A percentile compares a stretch with the other conserved stretches of the same genome.
These are phyloP conservation scores for Populus davidiana DNA, from an alignment of 345 rosid genomes.

Conservation along the genomic window DNA sequence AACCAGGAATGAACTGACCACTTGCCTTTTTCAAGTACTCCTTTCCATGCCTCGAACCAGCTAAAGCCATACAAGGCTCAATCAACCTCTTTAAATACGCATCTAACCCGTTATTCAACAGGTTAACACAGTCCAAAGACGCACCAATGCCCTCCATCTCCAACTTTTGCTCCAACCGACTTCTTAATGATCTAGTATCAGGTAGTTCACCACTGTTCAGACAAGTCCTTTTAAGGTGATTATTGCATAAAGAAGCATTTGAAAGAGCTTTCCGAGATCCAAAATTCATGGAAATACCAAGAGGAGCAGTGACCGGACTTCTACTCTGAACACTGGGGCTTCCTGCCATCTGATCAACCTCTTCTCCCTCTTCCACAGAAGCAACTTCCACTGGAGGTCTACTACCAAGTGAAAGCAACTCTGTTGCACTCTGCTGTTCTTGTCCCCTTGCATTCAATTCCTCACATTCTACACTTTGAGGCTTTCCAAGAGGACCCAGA, in stretches of 20 bases:
- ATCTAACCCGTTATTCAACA: slow-evolving; percentile 19
- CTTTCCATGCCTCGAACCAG: slow-evolving; percentile 12
- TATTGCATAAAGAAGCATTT: not conserved
- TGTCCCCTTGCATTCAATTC: slow-evolving; percentile 18
- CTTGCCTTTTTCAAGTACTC: slow-evolving; percentile 17
- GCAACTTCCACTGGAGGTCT: slow-evolving; percentile 13
- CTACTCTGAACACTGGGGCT: slow-evolving; percentile 21
- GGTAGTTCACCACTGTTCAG: slow-evolving; percentile 13
- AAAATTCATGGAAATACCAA: slow-evolving; percentile 16
- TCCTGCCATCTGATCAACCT: slow-evolving; percentile 25
- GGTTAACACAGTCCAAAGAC: slow-evolving; percentile 17
- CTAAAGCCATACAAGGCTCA: slow-evolving; percentile 19
- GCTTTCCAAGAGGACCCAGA: slow-evolving; percentile 51
- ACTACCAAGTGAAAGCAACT: slow-evolving; percentile 24
- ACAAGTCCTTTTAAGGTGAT: slow-evolving; percentile 11
- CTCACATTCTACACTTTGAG: slow-evolving; percentile 37
- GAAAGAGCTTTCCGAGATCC: slow-evolving; percentile 11
- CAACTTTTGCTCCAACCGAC: slow-evolving; percentile 17
- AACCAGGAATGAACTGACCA: slow-evolving; percentile 1
- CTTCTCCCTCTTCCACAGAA: slow-evolving; percentile 23
- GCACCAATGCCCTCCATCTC: slow-evolving; percentile 12
- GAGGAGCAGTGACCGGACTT: slow-evolving; percentile 28
- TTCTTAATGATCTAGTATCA: slow-evolving; percentile 16
- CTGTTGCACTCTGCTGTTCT: slow-evolving; percentile 26
- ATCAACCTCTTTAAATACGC: slow-evolving; percentile 22